phyloP scores from a whole-genome alignment of 352 stramenopile species.

The Pilasporangium apinafurcum region DNA sequence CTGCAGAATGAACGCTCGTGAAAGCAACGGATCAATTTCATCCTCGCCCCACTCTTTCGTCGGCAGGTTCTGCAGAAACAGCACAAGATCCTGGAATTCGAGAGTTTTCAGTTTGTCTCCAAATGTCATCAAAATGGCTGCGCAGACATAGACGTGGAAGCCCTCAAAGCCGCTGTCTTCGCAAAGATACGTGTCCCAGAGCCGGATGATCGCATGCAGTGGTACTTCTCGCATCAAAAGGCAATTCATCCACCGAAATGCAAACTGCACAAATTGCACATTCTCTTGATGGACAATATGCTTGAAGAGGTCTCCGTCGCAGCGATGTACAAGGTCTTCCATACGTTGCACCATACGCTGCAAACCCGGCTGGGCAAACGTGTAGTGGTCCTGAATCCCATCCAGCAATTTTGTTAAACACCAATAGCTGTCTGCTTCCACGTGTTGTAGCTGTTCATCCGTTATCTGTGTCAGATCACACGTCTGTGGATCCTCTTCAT shows the following conservation, averaged over 20 bases:
- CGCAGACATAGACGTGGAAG: conserved; percentile 99
- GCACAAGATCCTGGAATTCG: conserved; percentile 97
- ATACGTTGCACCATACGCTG: conserved; percentile 98
- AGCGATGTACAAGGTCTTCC: conserved; percentile 95
- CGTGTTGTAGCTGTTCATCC: conserved; percentile 58
- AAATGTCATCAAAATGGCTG: conserved; percentile 98
- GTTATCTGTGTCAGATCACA: conserved; percentile 65
- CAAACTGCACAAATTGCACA: conserved; percentile 99
- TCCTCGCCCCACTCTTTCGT: conserved; percentile 96
- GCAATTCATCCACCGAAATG: conserved; percentile 99
- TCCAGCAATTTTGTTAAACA: conserved; percentile 98
- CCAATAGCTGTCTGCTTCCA: conserved; percentile 99
- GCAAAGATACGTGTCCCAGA: conserved; percentile 99
- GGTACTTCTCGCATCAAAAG: conserved; percentile 97
- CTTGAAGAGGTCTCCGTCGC: conserved; percentile 92
- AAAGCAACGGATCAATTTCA: conserved; percentile 97
- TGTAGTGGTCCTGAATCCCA: conserved; percentile 99
- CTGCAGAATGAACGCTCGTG: conserved; percentile 94
- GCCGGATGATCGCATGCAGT: conserved; percentile 91
- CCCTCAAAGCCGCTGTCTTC: conserved; percentile 98
- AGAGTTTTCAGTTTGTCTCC: conserved; percentile 92
- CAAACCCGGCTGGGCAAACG: conserved; percentile 95
- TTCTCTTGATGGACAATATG: conserved; percentile 92
- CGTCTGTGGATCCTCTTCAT: conserved; percentile 51
- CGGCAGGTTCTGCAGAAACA: conserved; percentile 95